Conservation (phyloP, 2,329 filamentous ascomycete genomes). For the Aureobasidium namibiae region DNA sequence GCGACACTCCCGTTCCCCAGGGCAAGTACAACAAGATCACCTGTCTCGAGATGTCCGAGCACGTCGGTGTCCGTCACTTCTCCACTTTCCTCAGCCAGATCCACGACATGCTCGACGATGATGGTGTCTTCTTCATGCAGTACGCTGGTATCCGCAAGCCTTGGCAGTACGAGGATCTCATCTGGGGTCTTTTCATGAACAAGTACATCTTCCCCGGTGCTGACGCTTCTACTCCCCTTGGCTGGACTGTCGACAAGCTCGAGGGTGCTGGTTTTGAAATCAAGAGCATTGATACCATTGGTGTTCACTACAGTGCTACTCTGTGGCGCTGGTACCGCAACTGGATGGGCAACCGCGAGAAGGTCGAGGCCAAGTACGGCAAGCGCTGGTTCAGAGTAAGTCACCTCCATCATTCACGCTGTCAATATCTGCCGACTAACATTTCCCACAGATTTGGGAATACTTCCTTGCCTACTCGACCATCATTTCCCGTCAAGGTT, state of each 20-base stretch:
- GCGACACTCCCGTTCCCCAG: constrained; percentile 75
- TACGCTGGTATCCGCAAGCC: constrained; percentile 86
- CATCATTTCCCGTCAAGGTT: constrained; percentile 75
- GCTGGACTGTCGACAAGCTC: constrained; percentile 74
- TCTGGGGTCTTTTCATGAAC: constrained; percentile 99
- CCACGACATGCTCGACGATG: constrained; percentile 91
- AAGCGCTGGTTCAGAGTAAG: constrained; percentile 88
- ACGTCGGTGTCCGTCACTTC: constrained; percentile 91
- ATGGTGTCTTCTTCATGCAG: constrained; percentile 93
- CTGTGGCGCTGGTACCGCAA: constrained; percentile 98
- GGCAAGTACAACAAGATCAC: constrained; percentile 90
- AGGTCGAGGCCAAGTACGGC: constrained; percentile 92
- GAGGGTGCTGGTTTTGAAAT: constrained; percentile 85
- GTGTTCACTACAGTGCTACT: constrained; percentile 94
- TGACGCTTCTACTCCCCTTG: constrained; percentile 87
- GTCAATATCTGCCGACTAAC: not conserved
- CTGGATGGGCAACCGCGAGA: constrained; percentile 90
- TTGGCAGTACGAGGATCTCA: constrained; percentile 97
- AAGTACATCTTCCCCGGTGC: constrained; percentile 98
- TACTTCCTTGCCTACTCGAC: constrained; percentile 81
- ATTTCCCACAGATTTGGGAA: constrained; percentile 68
- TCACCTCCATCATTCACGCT: constrained; percentile 18
- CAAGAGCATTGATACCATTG: constrained; percentile 86
- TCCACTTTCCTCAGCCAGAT: constrained; percentile 74
- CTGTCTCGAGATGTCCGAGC: constrained; percentile 96